Percentiles rank a stretch among this genome's conserved stretches.
Evolutionary conservation across 2,329 filamentous ascomycete genomes (phyloP).

Genomic region (Colletotrichum tabaci): DNA sequence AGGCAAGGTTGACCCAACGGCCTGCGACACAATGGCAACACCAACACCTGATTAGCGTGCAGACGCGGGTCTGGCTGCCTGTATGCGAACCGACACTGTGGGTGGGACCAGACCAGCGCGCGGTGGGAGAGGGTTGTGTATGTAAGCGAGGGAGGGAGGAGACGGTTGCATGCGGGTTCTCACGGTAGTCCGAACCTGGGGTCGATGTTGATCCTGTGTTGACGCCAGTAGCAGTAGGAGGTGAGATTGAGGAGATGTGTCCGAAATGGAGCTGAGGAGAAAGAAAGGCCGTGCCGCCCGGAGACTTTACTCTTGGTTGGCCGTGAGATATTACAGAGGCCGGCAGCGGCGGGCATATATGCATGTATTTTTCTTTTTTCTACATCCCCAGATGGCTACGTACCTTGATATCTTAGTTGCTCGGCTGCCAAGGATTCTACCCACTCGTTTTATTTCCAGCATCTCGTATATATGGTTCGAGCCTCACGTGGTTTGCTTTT

Average conservation of each 20-base stretch:
- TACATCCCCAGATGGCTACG: neutral
- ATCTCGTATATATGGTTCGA: neutral
- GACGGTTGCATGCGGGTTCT: neutral
- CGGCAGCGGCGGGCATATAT: no score
- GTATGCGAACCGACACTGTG: constrained; percentile 19
- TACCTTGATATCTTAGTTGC: no score
- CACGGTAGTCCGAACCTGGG: neutral
- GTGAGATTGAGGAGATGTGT: no score
- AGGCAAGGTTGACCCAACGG: neutral
- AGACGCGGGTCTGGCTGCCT: constrained; percentile 26
- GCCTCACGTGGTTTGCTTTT: neutral
- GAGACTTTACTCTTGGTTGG: neutral
- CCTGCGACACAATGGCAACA: constrained; percentile 15
- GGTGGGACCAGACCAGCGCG: neutral
- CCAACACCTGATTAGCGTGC: neutral
- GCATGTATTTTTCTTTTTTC: no score
- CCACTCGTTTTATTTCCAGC: no score
- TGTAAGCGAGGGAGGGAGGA: constrained; percentile 9
- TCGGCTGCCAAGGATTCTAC: no score
- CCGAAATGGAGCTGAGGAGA: no score
- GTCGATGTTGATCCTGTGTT: no score
- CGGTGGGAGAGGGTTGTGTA: neutral
- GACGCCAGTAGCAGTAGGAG: no score
- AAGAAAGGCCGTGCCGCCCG: neutral
- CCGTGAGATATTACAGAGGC: neutral